Percentiles rank a stretch among this genome's conserved stretches.
Conservation (phyloP, 495 filamentous ascomycete genomes). For the Cudoniella acicularis region DNA sequence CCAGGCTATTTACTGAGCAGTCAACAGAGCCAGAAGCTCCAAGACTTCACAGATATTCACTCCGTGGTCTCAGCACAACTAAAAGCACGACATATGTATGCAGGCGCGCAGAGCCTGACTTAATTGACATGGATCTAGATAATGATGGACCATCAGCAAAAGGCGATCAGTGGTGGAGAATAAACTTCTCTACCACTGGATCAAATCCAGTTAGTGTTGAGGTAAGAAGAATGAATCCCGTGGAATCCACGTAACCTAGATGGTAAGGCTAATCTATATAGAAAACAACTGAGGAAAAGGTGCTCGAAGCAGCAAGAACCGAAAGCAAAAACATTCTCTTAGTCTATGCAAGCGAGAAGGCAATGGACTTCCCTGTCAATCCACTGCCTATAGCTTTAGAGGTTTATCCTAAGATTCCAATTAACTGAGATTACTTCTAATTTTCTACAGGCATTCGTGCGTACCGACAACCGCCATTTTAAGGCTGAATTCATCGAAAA, state of each 20-base stretch:
- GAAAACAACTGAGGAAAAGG: constrained; percentile 34
- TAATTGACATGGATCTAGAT: constrained; percentile 24
- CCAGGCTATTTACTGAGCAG: constrained; percentile 52
- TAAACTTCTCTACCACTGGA: constrained; percentile 23
- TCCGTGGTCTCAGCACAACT: constrained; percentile 21
- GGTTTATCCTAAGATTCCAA: constrained; percentile 19
- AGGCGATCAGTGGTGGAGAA: constrained; percentile 37
- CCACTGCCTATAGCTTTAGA: constrained; percentile 32
- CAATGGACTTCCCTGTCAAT: constrained; percentile 21
- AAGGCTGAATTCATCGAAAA: constrained; percentile 11
- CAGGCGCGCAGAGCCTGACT: constrained; percentile 14
- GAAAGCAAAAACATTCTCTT: constrained; percentile 29
- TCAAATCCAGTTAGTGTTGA: constrained; percentile 21
- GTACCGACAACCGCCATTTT: constrained; percentile 21
- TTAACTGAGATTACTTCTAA: constrained; percentile 2
- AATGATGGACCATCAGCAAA: constrained; percentile 2
- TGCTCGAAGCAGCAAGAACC: constrained; percentile 30
- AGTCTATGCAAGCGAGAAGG: constrained; percentile 35
- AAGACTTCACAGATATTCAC: constrained; percentile 32
- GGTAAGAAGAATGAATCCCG: constrained; percentile 12
- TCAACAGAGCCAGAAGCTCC: constrained; percentile 42
- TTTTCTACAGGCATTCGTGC: constrained; percentile 21
- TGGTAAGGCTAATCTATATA: constrained; percentile 3
- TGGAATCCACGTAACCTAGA: constrained; percentile 2
- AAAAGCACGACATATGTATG: constrained; percentile 22